Percentiles rank a stretch among this genome's conserved stretches.
Conservation (phyloP, 495 filamentous ascomycete genomes). For the Penicillium waksmanii region DNA sequence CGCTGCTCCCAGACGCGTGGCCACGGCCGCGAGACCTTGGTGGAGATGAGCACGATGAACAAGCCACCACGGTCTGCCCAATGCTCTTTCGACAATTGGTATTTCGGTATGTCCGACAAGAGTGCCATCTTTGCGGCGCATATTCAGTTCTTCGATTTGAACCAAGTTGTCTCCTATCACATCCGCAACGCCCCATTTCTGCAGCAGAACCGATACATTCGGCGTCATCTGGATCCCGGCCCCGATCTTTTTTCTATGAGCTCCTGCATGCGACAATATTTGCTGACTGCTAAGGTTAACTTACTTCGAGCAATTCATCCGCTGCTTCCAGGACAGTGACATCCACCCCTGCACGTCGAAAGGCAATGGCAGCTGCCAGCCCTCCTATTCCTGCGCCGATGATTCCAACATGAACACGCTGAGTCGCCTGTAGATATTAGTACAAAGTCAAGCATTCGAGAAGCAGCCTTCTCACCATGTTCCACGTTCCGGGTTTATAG, state of each 20-base stretch:
- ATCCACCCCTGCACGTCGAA: slow-evolving; percentile 57
- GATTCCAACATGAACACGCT: slow-evolving; percentile 51
- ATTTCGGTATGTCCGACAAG: slow-evolving; percentile 39
- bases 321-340: slow-evolving; percentile 44
- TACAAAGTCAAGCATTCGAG: slow-evolving; percentile 2
- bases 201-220: slow-evolving; percentile 54
- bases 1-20: slow-evolving; percentile 30
- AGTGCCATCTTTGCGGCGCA: slow-evolving; percentile 43
- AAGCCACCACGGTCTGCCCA: slow-evolving; percentile 39
- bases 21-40: slow-evolving; percentile 39
- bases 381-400: slow-evolving; percentile 71
- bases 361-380: slow-evolving; percentile 62
- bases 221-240: slow-evolving; percentile 65
- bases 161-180: slow-evolving; percentile 42
- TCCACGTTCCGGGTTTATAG: background rate
- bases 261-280: slow-evolving; percentile 1
- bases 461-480: background rate
- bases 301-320: slow-evolving; percentile 17
- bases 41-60: slow-evolving; percentile 45
- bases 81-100: slow-evolving; percentile 15
- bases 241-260: slow-evolving; percentile 42
- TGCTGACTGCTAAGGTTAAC: slow-evolving; percentile 1
- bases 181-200: slow-evolving; percentile 38
- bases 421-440: slow-evolving; percentile 1
- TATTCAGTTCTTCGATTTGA: slow-evolving; percentile 42